Evolutionary conservation across 768 basidiomycete species (phyloP).

Genomic region (Grammothele lineata): DNA sequence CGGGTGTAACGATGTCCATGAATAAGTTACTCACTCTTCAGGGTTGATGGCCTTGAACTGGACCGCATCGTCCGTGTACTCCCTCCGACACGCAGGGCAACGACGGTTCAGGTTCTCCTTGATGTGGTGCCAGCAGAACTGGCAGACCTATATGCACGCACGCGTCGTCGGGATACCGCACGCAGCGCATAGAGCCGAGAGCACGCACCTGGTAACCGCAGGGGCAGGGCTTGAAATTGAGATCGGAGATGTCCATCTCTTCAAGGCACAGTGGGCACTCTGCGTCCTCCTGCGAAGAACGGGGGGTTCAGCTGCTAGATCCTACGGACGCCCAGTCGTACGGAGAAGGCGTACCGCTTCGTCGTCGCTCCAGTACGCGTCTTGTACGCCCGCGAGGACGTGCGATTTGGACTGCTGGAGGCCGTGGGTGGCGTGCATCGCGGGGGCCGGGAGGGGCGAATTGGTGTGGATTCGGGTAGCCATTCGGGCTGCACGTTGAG

Average conservation of each 20-base stretch:
- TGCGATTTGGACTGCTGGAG: constrained; percentile 78
- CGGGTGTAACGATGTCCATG: neutral
- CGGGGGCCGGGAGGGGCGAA: constrained; percentile 68
- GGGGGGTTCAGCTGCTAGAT: no score
- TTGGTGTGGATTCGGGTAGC: constrained; percentile 56
- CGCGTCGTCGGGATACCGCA: no score
- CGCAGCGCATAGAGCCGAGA: neutral
- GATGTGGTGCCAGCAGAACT: constrained; percentile 99
- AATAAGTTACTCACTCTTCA: constrained; percentile 73
- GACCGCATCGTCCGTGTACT: constrained; percentile 88
- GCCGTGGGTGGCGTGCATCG: constrained; percentile 65
- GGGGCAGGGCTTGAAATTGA: constrained; percentile 98
- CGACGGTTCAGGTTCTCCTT: constrained; percentile 92
- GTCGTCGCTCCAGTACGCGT: constrained; percentile 97
- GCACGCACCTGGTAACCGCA: constrained; percentile 90
- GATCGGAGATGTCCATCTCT: constrained; percentile 98
- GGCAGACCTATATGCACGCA: constrained; percentile 74
- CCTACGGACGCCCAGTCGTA: constrained; percentile 1
- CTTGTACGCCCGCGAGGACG: constrained; percentile 85
- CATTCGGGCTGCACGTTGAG: constrained; percentile 38
- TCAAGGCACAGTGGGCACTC: constrained; percentile 98
- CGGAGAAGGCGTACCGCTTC: constrained; percentile 54
- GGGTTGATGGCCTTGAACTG: constrained; percentile 94
- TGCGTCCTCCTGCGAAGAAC: constrained; percentile 93
- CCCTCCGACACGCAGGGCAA: constrained; percentile 92